Base-by-base conservation (phyloP, 1,284 basidiomycete species). In the Phellopilus nigrolimitatus region DNA sequence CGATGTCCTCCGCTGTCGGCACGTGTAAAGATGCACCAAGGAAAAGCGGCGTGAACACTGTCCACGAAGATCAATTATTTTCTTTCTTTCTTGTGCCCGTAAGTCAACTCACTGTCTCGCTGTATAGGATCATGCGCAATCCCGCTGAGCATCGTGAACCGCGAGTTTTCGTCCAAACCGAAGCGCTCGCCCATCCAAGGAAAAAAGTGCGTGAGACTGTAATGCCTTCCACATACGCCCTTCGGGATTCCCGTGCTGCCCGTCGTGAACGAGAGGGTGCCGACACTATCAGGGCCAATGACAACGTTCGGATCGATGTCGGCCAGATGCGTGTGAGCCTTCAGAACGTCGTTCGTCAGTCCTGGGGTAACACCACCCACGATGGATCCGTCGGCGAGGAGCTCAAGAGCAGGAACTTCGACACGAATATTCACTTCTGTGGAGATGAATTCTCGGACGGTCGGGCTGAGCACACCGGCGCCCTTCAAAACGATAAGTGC, bases 61-160 rank as follows among this genome's bases (percentile, higher is more conserved):
- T 2, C 56, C 38, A 15, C 53, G 45, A 45, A 58, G n/a, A 8
- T 48, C 21, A 53, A 30, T 24, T 30, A 48, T 53, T 28, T 42
- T 17, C 49, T 24, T 44, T 22, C 3, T 41, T 39, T 24, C 36
- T 24, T 49, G n/a, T n/a, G n/a, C n/a, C n/a, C n/a, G n/a, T n/a
- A n/a, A n/a, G n/a, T 30, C 9, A 43, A 49, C 91, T 72, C 57
- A 95, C 92, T 99, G 65, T 99, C 97, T 59, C 97, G 84, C 67
- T 99, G 97, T 59, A 99, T 98, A 6, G 97, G 97, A 70, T 99
- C 97, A 65, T 99, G 97, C 8, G 97, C 97, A 55, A 99, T 99
- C 34, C 97, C 97, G 62, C 92, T 95, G 22, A 99, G 79, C 97
- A 99, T 99, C 1, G 97, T 99, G 64, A 97, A 99, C 67, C 85